Conservation (phyloP, 768 basidiomycete species). For the Boletus subcaerulescens region DNA sequence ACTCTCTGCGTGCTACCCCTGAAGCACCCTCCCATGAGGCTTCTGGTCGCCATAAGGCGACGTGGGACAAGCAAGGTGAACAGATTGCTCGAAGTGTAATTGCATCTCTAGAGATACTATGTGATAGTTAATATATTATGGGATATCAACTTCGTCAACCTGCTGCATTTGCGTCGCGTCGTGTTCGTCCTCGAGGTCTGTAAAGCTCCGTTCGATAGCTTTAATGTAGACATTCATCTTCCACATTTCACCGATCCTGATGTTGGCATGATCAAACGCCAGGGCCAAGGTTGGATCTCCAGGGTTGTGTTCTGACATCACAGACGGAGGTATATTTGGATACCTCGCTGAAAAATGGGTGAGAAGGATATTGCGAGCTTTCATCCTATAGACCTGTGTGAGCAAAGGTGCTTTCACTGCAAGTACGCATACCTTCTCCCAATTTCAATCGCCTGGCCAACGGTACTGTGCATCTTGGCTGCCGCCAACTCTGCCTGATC, state of each 20-base stretch:
- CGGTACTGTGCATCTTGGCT: conserved; percentile 84
- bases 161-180: conserved; percentile 14
- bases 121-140: conserved; percentile 10
- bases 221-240: conserved; percentile 75
- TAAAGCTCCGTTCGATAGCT: conserved; percentile 62
- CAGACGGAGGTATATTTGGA: conserved; percentile 71
- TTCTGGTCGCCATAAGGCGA: conserved; percentile 4
- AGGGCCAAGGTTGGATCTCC: conserved; percentile 56
- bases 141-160: conserved; percentile 21
- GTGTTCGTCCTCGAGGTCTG: conserved; percentile 49
- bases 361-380: conserved; percentile 78
- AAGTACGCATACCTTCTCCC: conserved; percentile 55
- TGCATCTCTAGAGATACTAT: conserved; percentile 43
- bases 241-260: conserved; percentile 80
- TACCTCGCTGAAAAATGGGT: conserved; percentile 96
- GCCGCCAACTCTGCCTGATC: conserved; percentile 71
- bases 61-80: conserved; percentile 36
- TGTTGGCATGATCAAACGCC: conserved; percentile 76
- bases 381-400: conserved; percentile 56
- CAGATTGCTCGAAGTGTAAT: conserved; percentile 50
- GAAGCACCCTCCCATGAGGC: conserved; percentile 5
- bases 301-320: conserved; percentile 16
- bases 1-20: conserved; percentile 1
- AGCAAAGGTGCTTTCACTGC: not conserved
- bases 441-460: conserved; percentile 81